phyloP scores from a whole-genome alignment of 2,329 filamentous ascomycete genomes.

The Simplicillium sp. region DNA sequence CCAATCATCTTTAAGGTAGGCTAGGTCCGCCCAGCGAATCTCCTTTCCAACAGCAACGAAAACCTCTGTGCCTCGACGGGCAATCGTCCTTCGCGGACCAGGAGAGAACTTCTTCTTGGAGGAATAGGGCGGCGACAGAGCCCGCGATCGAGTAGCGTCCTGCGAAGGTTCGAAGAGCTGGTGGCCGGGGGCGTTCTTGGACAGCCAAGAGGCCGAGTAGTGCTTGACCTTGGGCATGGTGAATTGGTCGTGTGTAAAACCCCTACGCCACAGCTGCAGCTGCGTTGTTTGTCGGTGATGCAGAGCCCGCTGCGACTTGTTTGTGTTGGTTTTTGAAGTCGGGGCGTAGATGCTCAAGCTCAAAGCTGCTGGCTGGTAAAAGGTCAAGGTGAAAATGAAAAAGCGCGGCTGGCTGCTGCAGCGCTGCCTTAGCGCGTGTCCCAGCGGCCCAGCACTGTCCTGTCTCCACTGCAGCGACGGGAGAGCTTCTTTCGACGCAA shows the following conservation, averaged over 20 bases:
- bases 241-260: not conserved
- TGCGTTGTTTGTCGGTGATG: too few species aligned
- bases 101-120: conserved; percentile 31
- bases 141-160: conserved; percentile 27
- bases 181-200: conserved; percentile 66
- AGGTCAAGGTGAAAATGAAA: not conserved
- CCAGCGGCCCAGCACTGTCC: not conserved
- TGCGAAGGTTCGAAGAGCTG: conserved; percentile 57
- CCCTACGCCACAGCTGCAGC: not conserved
- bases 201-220: conserved; percentile 83
- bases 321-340: not conserved
- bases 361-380: not conserved
- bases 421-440: not conserved
- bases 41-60: conserved; percentile 85
- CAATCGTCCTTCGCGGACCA: conserved; percentile 59
- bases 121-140: conserved; percentile 26
- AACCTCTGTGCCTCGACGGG: conserved; percentile 73
- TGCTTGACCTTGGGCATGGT: conserved; percentile 78
- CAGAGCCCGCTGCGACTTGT: too few species aligned
- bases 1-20: conserved; percentile 60
- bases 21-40: conserved; percentile 83
- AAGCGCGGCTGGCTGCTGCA: not conserved
- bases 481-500: not conserved
- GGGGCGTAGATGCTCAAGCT: not conserved
- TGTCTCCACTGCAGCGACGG: conserved; percentile 3